Conservation (phyloP, 805 yeast genomes). For the Peterozyma toletana region DNA sequence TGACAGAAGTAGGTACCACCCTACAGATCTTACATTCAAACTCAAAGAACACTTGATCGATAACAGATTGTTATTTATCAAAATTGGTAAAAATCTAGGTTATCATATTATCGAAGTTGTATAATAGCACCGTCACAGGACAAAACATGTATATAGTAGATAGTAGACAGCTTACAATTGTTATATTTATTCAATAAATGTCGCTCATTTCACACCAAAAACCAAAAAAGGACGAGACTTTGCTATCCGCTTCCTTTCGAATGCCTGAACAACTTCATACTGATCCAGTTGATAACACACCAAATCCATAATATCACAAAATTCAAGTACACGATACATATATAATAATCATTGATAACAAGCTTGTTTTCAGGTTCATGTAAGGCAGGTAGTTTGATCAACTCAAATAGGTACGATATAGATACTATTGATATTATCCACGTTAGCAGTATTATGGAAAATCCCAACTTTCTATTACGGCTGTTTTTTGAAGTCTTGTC, state of each 20-base stretch:
- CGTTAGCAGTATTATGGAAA: conserved; percentile 15
- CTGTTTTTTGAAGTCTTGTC: too few relatives aligned
- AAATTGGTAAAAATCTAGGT: conserved; percentile 64
- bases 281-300: conserved; percentile 73
- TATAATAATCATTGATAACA: conserved; percentile 18
- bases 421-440: conserved; percentile 20
- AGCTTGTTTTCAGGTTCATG: background rate
- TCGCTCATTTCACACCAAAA: too few relatives aligned
- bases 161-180: too few relatives aligned
- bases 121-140: background rate
- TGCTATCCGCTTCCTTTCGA: conserved; percentile 52
- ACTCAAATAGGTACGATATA: conserved; percentile 20
- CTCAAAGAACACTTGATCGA: conserved; percentile 49
- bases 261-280: conserved; percentile 73
- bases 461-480: conserved; percentile 15
- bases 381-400: conserved; percentile 20
- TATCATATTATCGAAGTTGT: conserved; percentile 46
- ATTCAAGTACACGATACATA: conserved; percentile 21
- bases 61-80: conserved; percentile 50
- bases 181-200: too few relatives aligned
- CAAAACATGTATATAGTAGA: conserved; percentile 6
- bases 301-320: conserved; percentile 48
- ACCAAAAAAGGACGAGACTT: background rate
- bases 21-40: conserved; percentile 41
- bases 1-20: conserved; percentile 41